Conservation (phyloP, 2,329 filamentous ascomycete genomes). For the Phyllosticta paracitricarpa region DNA sequence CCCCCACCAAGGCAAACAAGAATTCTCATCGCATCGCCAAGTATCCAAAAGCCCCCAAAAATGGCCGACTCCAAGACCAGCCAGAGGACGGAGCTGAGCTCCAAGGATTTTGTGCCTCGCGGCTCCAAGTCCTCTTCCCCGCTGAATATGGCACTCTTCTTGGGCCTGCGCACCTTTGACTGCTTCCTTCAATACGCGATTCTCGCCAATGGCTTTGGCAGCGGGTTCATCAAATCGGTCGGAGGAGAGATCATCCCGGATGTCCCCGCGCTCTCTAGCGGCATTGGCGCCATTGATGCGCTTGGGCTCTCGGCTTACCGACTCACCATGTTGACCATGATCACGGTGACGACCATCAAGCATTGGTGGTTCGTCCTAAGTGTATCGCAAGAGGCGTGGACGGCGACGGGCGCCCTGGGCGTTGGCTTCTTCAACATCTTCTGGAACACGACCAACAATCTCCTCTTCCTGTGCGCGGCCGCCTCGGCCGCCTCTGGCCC, state of each 20-base stretch:
- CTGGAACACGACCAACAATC: conserved; percentile 45
- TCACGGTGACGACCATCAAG: conserved; percentile 43
- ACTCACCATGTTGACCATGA: conserved; percentile 44
- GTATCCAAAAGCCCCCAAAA: not conserved
- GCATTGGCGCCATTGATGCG: conserved; percentile 27
- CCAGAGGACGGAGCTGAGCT: not conserved
- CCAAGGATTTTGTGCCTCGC: conserved; percentile 28
- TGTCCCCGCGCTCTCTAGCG: conserved; percentile 19
- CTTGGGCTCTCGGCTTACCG: conserved; percentile 42
- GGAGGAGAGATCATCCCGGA: conserved; percentile 35
- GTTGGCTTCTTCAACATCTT: conserved; percentile 45
- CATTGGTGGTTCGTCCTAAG: conserved; percentile 45
- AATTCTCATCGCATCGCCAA: not conserved
- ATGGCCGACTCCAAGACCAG: not conserved
- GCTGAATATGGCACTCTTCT: conserved; percentile 32
- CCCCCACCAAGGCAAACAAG: not conserved
- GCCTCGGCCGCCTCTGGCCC: conserved; percentile 36
- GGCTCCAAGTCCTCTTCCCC: conserved; percentile 32
- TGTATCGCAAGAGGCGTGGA: conserved; percentile 43
- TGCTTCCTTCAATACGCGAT: conserved; percentile 40
- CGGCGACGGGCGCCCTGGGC: conserved; percentile 29
- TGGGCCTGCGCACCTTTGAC: conserved; percentile 38
- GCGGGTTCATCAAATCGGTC: conserved; percentile 34
- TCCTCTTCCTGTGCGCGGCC: conserved; percentile 42
- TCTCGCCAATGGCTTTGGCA: conserved; percentile 33